Conservation (phyloP, 441 rosid genomes). For the Erodium texanum region DNA sequence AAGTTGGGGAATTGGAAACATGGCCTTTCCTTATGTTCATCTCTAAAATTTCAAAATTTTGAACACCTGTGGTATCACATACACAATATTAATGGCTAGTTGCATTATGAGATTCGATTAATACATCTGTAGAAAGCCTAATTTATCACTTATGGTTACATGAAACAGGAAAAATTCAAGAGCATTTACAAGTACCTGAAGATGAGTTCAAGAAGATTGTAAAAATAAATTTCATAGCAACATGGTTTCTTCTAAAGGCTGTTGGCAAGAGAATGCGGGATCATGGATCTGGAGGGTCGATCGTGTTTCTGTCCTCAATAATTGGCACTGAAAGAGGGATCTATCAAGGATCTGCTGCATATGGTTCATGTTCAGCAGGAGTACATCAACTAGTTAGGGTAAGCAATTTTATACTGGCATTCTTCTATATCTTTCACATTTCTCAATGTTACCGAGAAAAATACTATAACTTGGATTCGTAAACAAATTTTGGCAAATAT, state of each 20-base stretch:
- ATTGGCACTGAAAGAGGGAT: constrained; percentile 66
- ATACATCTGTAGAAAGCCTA: not conserved
- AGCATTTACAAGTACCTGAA: constrained; percentile 47
- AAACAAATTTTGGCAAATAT: no score
- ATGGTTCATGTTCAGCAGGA: constrained; percentile 61
- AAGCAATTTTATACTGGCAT: constrained; percentile 14
- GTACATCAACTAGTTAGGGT: constrained; percentile 74
- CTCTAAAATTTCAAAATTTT: no score
- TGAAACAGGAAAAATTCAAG: constrained; percentile 58
- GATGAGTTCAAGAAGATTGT: constrained; percentile 48
- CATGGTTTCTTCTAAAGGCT: constrained; percentile 69
- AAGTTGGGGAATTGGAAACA: no score
- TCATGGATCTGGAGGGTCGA: constrained; percentile 51
- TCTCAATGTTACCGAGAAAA: no score
- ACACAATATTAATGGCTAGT: no score
- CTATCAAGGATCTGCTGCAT: constrained; percentile 76
- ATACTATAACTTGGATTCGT: no score
- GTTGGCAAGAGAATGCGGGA: constrained; percentile 67
- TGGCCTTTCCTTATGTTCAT: no score
- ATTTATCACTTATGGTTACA: constrained; percentile 3
- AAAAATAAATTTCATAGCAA: constrained; percentile 55
- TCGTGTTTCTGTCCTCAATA: constrained; percentile 50
- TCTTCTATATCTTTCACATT: no score
- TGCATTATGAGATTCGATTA: no score
- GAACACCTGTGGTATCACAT: no score